Conservation (phyloP, 139 green algal genomes). For the Spirogloea muscicola region DNA sequence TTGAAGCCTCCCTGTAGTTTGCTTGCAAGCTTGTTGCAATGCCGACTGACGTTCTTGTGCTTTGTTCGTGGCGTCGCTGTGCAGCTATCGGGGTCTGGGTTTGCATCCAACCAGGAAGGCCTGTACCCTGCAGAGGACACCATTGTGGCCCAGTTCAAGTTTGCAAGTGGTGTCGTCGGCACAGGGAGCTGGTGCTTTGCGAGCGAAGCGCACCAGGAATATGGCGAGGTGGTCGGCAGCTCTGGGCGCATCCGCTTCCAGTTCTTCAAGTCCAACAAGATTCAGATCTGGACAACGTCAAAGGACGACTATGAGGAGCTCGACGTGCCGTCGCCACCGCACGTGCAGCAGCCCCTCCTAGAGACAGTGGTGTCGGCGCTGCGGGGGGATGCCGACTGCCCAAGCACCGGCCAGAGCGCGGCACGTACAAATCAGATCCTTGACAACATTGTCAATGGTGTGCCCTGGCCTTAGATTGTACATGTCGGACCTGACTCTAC, state of each 20-base stretch:
- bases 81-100: too few species aligned
- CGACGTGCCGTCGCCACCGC: background rate
- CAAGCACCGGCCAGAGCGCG: slow-evolving; percentile 15
- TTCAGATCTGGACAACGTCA: slow-evolving; percentile 8
- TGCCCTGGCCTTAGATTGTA: background rate
- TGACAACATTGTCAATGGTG: slow-evolving; percentile 18
- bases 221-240: slow-evolving; percentile 27
- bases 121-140: too few species aligned
- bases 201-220: slow-evolving; percentile 16
- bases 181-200: slow-evolving; percentile 40
- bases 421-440: slow-evolving; percentile 1
- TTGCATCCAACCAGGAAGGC: too few species aligned
- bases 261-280: slow-evolving; percentile 35
- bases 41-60: too few species aligned
- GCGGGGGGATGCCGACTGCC: slow-evolving; percentile 7
- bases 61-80: too few species aligned
- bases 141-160: too few species aligned
- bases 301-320: background rate
- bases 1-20: too few species aligned
- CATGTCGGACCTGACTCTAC: too few species aligned
- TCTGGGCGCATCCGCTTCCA: slow-evolving; percentile 23
- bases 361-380: slow-evolving; percentile 24
- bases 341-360: slow-evolving; percentile 37
- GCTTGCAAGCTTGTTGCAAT: too few species aligned
- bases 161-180: slow-evolving; percentile 10